Percentiles rank a stretch among this genome's conserved stretches.
Evolutionary conservation across 345 rosid genomes (phyloP).

Genomic region (Microcos paniculata): DNA sequence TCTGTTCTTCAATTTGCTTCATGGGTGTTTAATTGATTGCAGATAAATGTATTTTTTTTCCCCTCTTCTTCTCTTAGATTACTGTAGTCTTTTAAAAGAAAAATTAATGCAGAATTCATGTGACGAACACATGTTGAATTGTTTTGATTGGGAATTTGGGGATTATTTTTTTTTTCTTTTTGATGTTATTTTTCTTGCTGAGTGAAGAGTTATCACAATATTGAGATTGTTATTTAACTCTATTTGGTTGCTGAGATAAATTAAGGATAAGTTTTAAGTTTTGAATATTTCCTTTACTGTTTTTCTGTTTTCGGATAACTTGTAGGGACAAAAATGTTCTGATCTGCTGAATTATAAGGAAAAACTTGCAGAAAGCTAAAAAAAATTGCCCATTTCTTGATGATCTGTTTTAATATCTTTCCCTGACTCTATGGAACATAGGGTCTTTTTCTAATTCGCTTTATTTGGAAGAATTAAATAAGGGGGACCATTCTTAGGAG

Average conservation of each 20-base stretch:
- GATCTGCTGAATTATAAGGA: not conserved
- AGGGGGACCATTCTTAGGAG: not conserved
- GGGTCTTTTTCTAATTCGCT: not conserved
- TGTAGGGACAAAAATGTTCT: not conserved
- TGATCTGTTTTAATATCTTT: not conserved
- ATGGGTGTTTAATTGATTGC: slow-evolving; percentile 1
- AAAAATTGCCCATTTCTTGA: not conserved
- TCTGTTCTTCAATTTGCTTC: slow-evolving; percentile 1
- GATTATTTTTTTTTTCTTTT: not conserved
- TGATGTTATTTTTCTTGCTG: not conserved
- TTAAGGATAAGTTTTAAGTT: not conserved
- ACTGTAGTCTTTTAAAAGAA: not conserved
- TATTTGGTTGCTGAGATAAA: not conserved
- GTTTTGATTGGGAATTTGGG: not conserved
- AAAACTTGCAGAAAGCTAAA: not conserved
- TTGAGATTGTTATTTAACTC: not conserved
- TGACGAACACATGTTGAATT: not conserved
- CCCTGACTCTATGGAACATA: not conserved
- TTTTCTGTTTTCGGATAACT: not conserved
- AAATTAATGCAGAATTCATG: slow-evolving; percentile 1
- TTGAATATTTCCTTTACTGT: not conserved
- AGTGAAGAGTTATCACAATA: not conserved
- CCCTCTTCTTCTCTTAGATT: not conserved
- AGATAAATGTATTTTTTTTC: not conserved
- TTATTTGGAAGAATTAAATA: not conserved